Conservation (phyloP, 495 filamentous ascomycete genomes). For the Podospora pseudopauciseta region DNA sequence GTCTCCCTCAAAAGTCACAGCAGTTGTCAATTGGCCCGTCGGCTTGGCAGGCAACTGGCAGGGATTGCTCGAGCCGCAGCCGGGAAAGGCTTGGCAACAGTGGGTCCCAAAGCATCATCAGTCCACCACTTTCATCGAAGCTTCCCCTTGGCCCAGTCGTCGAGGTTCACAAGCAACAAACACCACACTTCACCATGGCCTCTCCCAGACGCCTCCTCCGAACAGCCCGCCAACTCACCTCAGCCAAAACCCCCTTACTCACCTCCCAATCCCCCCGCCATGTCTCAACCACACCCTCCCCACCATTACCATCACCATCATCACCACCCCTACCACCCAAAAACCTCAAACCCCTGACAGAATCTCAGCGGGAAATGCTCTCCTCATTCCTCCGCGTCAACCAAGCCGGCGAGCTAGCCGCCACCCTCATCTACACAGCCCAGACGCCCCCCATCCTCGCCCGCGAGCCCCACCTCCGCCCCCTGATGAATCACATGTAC, state of each 20-base stretch:
- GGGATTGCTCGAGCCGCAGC: not conserved
- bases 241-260: too few relatives aligned
- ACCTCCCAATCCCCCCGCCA: not conserved
- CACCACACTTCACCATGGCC: conserved; percentile 3
- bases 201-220: conserved; percentile 1
- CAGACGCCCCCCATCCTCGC: conserved; percentile 71
- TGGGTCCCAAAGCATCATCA: not conserved
- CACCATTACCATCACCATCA: conserved; percentile 12
- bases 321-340: conserved; percentile 10
- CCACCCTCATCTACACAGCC: conserved; percentile 78
- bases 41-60: not conserved
- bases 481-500: conserved; percentile 96
- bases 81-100: not conserved
- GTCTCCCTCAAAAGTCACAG: not conserved
- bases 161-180: conserved; percentile 12
- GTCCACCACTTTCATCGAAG: not conserved
- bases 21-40: not conserved
- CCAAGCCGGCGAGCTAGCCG: conserved; percentile 85
- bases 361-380: conserved; percentile 67
- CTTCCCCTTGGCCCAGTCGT: conserved; percentile 6
- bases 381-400: conserved; percentile 83
- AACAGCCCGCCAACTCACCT: conserved; percentile 3
- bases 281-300: conserved; percentile 11
- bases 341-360: conserved; percentile 53
- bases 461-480: conserved; percentile 79